Evolutionary conservation across 2,329 filamentous ascomycete genomes (phyloP).

Genomic region (Achaetomium macrosporum): DNA sequence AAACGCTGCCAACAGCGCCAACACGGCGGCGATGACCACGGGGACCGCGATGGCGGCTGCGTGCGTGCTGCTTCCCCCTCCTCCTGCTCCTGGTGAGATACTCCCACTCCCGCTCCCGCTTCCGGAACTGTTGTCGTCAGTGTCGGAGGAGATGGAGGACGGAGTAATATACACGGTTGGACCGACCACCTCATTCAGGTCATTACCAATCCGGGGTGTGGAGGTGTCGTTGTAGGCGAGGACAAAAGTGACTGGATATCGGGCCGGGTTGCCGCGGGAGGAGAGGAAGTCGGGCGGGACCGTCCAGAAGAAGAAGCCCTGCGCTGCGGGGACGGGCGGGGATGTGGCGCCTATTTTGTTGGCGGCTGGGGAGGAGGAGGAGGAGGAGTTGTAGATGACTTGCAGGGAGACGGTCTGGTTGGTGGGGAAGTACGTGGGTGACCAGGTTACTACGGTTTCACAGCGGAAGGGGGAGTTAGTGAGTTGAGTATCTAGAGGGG

Average conservation of each 20-base stretch:
- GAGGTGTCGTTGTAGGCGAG: no score
- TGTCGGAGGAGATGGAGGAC: no score
- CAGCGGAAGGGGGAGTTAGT: background rate
- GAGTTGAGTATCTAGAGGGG: background rate
- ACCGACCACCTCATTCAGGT: slow-evolving; percentile 14
- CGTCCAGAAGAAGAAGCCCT: slow-evolving; percentile 29
- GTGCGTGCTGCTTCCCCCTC: no score
- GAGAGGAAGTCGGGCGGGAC: slow-evolving; percentile 24
- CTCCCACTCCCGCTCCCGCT: no score
- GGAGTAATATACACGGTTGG: slow-evolving; percentile 26
- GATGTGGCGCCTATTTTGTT: slow-evolving; percentile 18
- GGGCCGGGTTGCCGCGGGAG: no score
- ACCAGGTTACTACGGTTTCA: slow-evolving; percentile 31
- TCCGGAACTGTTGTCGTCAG: no score
- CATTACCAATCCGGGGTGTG: no score
- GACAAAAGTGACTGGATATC: no score
- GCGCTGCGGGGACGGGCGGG: slow-evolving; percentile 19
- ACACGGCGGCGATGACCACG: slow-evolving; percentile 26
- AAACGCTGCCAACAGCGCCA: slow-evolving; percentile 17
- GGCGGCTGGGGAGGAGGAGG: slow-evolving; percentile 1
- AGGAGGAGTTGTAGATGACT: slow-evolving; percentile 9
- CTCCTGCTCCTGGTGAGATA: background rate
- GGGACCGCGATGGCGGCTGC: slow-evolving; percentile 27
- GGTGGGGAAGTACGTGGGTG: slow-evolving; percentile 24
- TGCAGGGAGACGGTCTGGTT: slow-evolving; percentile 21